Conservation (phyloP, 176 grass and related monocot genomes). For the Areca catechu region DNA sequence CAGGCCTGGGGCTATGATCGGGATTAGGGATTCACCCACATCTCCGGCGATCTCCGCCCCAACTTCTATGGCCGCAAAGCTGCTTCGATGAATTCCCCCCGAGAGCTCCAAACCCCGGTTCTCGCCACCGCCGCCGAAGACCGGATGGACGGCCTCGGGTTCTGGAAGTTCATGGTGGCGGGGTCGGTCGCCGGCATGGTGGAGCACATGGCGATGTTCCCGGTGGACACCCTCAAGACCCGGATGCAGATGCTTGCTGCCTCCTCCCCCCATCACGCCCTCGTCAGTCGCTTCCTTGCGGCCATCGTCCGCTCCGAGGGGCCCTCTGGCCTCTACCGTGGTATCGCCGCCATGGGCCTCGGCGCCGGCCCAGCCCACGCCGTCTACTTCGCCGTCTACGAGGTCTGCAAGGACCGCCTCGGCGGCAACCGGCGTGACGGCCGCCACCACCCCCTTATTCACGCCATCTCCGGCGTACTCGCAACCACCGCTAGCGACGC, state of each 20-base stretch:
- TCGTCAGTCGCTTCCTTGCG: conserved; percentile 14
- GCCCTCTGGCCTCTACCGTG: conserved; percentile 52
- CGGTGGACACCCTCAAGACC: conserved; percentile 84
- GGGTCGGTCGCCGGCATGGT: conserved; percentile 86
- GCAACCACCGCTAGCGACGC: conserved; percentile 74
- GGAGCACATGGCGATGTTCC: conserved; percentile 90
- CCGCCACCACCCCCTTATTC: conserved; percentile 56
- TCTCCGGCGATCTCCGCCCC: no score
- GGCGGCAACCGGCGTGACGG: conserved; percentile 14
- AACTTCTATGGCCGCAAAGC: neutral
- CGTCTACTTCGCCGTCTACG: conserved; percentile 88
- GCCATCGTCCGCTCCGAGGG: conserved; percentile 36
- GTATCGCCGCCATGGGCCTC: conserved; percentile 79
- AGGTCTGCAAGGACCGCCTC: conserved; percentile 48
- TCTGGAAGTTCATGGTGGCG: conserved; percentile 94
- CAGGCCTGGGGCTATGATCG: no score
- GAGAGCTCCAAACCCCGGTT: neutral
- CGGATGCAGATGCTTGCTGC: conserved; percentile 53
- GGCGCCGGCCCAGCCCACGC: conserved; percentile 82
- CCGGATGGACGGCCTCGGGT: conserved; percentile 47
- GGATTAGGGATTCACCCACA: no score
- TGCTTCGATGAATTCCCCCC: neutral
- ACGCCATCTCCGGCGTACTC: conserved; percentile 63
- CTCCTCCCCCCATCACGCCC: conserved; percentile 39
- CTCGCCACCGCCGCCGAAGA: conserved; percentile 2